Base-by-base conservation (phyloP, 2,329 filamentous ascomycete genomes). In the Cordyceps farinosa region DNA sequence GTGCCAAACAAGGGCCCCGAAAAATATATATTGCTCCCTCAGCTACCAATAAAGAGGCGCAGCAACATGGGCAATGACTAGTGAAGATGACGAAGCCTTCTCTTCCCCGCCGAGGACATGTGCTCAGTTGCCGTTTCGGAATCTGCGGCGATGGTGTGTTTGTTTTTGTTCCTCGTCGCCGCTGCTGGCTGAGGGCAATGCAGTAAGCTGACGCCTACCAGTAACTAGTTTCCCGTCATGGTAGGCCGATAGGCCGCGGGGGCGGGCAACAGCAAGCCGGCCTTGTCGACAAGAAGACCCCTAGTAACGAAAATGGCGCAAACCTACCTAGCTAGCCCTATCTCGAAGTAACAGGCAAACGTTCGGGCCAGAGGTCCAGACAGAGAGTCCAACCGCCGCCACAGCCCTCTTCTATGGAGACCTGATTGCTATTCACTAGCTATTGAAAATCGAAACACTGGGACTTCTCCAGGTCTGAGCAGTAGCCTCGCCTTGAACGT, bases 241-340 rank as follows among this genome's bases (percentile, higher is more conserved):
- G 38, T 9, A 47, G 22, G 32, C 32, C n/a, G n/a, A 36, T 17
- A 22, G n/a, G 22, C 36, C 10, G 13, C 22, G 22, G 22, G 22
- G 22, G 22, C 22, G 22, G 5, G 34, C 36, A 7, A 29, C 15
- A 13, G 40, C 29, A 11, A 6, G 22, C 22, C 22, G 22, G 22
- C 22, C 22, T 22, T 22, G 22, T 22, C 22, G 22, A 22, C 22
- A 47, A 17, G 15, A 45, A 17, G 36, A 22, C 38, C 40, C 38
- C 11, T 30, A 32, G 30, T 7, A n/a, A 34, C 57, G 22, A 22
- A 51, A 60, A 50, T 60, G 47, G 34, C 57, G 55, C 55, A 59
- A 59, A 30, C 44, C 56, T 22, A 22, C 22, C 22, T 22, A 22
- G 22, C 22, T 22, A 59, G 56, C 56, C 56, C 45, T 59, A 51